A percentile compares a stretch with the other conserved stretches of the same genome.
Evolutionary conservation across 73 alveolate genomes (phyloP).

Genomic region (Halteria grandinella): DNA sequence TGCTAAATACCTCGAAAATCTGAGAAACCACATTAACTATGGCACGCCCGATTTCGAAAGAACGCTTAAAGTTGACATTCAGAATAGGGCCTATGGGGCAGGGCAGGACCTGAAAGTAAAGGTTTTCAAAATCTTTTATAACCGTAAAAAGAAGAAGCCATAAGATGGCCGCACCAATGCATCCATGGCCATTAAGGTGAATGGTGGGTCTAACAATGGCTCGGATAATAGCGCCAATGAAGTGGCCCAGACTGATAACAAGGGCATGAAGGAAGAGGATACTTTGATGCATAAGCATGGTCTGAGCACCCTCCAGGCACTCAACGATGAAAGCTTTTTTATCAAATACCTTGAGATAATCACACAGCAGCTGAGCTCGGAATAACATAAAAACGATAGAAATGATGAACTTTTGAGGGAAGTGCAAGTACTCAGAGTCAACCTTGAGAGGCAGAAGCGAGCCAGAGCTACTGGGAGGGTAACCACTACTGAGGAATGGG

Average conservation of each 20-base stretch:
- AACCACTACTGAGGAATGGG: constrained; percentile 42
- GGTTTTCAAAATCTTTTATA: constrained; percentile 26
- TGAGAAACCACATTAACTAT: constrained; percentile 36
- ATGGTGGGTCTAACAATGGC: too few species aligned
- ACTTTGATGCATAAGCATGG: constrained; percentile 46
- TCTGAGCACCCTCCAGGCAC: constrained; percentile 31
- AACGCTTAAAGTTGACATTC: constrained; percentile 16
- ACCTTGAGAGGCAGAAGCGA: constrained; percentile 32
- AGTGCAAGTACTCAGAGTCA: constrained; percentile 21
- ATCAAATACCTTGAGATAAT: constrained; percentile 19
- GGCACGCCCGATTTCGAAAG: constrained; percentile 28
- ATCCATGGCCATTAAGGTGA: too few species aligned
- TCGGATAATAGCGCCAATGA: too few species aligned
- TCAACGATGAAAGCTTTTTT: constrained; percentile 32
- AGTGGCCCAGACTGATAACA: too few species aligned
- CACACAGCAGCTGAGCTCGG: too few species aligned
- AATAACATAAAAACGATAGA: constrained; percentile 1
- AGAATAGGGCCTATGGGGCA: neutral
- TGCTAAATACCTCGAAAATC: constrained; percentile 21
- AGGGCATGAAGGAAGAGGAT: constrained; percentile 52
- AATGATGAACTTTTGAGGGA: constrained; percentile 26
- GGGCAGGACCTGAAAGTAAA: constrained; percentile 39
- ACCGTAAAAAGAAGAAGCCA: constrained; percentile 43
- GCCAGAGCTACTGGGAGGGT: constrained; percentile 37
- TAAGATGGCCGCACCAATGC: constrained; percentile 24